These are phyloP conservation scores for Pichia sp. DNA, from an alignment of 1,139 yeast genomes.

Conservation along the genomic window DNA sequence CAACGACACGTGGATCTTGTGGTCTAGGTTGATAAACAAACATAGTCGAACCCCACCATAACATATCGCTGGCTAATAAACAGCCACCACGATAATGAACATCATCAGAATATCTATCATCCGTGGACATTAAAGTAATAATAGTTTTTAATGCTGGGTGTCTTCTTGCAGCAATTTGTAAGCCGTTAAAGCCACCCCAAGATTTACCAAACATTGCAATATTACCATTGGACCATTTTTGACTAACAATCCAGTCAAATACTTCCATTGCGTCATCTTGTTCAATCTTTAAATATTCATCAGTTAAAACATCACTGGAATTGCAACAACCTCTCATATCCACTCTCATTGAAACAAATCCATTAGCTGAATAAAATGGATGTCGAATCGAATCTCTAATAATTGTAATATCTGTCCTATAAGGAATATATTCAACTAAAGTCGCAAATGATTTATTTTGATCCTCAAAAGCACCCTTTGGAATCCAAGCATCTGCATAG, in stretches of 20 bases:
- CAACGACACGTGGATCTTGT: conserved; percentile 36
- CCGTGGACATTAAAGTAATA: conserved; percentile 38
- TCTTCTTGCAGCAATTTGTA: conserved; percentile 38
- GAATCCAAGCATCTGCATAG: conserved; percentile 39
- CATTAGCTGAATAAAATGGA: conserved; percentile 39
- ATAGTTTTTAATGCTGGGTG: conserved; percentile 39
- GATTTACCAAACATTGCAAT: conserved; percentile 42
- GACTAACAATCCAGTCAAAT: conserved; percentile 36
- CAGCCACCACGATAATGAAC: conserved; percentile 42
- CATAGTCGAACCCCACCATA: conserved; percentile 44
- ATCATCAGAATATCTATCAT: conserved; percentile 39
- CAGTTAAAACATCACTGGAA: conserved; percentile 35
- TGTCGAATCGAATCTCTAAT: conserved; percentile 38
- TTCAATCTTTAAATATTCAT: conserved; percentile 36
- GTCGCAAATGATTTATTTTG: conserved; percentile 30
- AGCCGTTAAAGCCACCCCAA: conserved; percentile 42
- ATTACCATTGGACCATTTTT: conserved; percentile 38
- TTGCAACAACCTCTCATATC: conserved; percentile 40
- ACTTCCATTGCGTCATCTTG: conserved; percentile 37
- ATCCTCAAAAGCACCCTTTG: conserved; percentile 25
- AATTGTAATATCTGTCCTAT: conserved; percentile 40
- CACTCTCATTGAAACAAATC: conserved; percentile 37
- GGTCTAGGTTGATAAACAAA: conserved; percentile 37
- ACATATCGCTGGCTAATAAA: conserved; percentile 37
- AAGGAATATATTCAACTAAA: conserved; percentile 37